A percentile compares a stretch with the other conserved stretches of the same genome.
Conservation (phyloP, 352 stramenopile species). For the Phytophthora kernoviae region DNA sequence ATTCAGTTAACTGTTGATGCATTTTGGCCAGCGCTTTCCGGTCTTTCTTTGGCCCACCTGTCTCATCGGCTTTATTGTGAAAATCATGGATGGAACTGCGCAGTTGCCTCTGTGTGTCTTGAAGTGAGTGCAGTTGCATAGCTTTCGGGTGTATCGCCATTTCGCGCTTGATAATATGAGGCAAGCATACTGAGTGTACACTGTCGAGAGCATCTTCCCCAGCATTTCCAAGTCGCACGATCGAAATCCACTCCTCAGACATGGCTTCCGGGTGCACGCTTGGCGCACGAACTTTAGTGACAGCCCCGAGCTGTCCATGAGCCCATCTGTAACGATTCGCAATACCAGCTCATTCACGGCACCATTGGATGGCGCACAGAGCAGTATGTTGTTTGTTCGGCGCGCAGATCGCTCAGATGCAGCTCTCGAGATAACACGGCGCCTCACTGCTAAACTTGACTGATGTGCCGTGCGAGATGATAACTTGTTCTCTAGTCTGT, state of each 20-base stretch:
- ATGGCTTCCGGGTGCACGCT: constrained; percentile 67
- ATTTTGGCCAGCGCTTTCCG: constrained; percentile 74
- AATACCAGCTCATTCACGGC: constrained; percentile 91
- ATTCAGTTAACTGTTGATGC: constrained; percentile 74
- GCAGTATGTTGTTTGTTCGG: constrained; percentile 70
- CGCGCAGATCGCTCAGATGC: constrained; percentile 23
- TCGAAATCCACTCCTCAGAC: constrained; percentile 59
- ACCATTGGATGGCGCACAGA: constrained; percentile 91
- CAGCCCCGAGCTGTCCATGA: constrained; percentile 61
- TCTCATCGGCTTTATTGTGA: constrained; percentile 66
- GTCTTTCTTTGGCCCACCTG: constrained; percentile 32
- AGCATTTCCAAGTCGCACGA: constrained; percentile 82
- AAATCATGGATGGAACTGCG: constrained; percentile 73
- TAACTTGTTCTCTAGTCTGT: constrained; percentile 74
- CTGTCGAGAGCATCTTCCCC: constrained; percentile 72
- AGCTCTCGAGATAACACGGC: constrained; percentile 52
- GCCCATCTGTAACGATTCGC: constrained; percentile 82
- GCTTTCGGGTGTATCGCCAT: constrained; percentile 85
- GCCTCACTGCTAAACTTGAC: constrained; percentile 47
- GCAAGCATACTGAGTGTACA: constrained; percentile 80
- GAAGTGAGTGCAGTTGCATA: constrained; percentile 58
- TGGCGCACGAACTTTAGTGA: constrained; percentile 64
- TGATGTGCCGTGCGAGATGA: constrained; percentile 27
- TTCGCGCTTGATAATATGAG: constrained; percentile 82
- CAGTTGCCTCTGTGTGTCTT: constrained; percentile 70